Evolutionary conservation across 345 rosid species (phyloP).

Genomic region (Hibiscus mutabilis): DNA sequence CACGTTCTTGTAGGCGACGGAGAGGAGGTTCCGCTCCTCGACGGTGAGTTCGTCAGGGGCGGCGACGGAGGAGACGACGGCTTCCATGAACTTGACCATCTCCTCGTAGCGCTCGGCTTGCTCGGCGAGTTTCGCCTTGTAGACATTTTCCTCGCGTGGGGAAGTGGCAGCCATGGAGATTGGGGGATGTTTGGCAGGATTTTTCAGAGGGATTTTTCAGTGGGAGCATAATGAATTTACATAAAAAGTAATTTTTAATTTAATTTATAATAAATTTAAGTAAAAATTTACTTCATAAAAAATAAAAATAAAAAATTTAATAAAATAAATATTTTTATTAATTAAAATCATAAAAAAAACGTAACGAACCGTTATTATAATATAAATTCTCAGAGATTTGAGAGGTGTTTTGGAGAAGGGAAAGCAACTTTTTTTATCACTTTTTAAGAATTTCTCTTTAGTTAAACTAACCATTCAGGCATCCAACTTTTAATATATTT

Average conservation of each 20-base stretch:
- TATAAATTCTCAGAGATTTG: not conserved
- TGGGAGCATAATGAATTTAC: no score
- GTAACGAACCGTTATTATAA: no score
- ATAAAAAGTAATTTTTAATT: no score
- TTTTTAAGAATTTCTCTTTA: no score
- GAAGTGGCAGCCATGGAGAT: not conserved
- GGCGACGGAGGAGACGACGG: not conserved
- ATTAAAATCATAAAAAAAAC: no score
- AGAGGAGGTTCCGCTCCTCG: not conserved
- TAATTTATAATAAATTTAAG: no score
- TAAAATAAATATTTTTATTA: no score
- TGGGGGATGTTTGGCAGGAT: not conserved
- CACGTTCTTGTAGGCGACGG: conserved; percentile 1
- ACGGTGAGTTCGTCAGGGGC: not conserved
- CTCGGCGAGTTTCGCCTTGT: conserved; percentile 4
- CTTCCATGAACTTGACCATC: conserved; percentile 2
- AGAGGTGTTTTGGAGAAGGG: not conserved
- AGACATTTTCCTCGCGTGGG: not conserved
- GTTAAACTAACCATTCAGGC: no score
- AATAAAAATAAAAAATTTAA: no score
- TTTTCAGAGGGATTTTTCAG: not conserved
- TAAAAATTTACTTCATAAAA: no score
- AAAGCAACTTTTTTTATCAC: not conserved
- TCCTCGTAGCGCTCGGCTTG: conserved; percentile 5
- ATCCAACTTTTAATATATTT: no score